Evolutionary conservation across 139 green algal species (phyloP), one percentile per base, ranked within the genome.

Genomic region (Chlamydomonas incerta): DNA sequence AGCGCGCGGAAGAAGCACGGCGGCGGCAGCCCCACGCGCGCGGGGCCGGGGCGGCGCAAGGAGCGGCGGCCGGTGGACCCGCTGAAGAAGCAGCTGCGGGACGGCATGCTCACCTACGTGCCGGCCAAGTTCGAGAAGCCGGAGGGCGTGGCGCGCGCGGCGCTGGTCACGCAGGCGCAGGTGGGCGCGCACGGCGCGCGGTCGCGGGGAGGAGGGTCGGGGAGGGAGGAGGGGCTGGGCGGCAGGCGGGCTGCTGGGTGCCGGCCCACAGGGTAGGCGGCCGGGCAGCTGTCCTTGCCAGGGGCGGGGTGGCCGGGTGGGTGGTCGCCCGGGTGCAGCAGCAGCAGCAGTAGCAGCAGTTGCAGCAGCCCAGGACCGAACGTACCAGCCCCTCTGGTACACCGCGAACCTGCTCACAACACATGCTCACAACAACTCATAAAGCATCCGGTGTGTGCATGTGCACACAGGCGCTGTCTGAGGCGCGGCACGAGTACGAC

Each of bases 51-150:
- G 6, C 55, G 55, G 55, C 55, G 55, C 18, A 63, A 26, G 55
- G 55, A 26, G 55, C 55, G 55, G 55, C 20, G 55, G 55, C 20
- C 55, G 55, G 55, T 13, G 1, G 71, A 77, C 46, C 46, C 71
- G 13, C 28, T 62, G 34, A 6, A 13, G 47, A 33, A 50, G 33
- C 37, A 75, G 79, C 79, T 85, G 31, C 35, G 79, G 28, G 66
- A 75, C 23, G 79, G 79, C 31, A 85, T 85, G 79, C 50, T 75
- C n/a, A 20, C 79, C n/a, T 85, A 76, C 65, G 66, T 85, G 66
- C 66, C 65, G 4, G 72, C 65, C 20, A 67, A 68, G 47, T 58
- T 76, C 18, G 10, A 85, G 66, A 21, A 50, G 65, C 79, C 66
- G 6, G 65, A 68, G 41, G 41, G 34, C 66, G 66, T 75, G 79